Conservation (phyloP, 768 basidiomycete genomes). For the Sarcomyxa edulis region DNA sequence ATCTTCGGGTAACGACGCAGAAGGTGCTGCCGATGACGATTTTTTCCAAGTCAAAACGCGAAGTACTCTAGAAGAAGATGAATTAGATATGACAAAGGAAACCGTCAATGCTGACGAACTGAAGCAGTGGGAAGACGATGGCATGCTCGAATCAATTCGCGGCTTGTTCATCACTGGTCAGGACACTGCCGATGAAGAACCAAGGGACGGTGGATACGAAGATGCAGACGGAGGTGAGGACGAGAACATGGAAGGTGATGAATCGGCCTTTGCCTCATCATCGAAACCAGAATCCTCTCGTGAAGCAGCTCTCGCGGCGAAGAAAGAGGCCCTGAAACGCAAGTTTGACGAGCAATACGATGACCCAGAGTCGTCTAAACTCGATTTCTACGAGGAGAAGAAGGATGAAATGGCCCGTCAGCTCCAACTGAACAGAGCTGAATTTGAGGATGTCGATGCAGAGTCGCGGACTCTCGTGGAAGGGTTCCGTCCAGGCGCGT, state of each 20-base stretch:
- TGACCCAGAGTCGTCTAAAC: slow-evolving; percentile 71
- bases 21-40: slow-evolving; percentile 53
- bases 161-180: slow-evolving; percentile 86
- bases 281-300: slow-evolving; percentile 29
- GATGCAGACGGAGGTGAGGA: slow-evolving; percentile 36
- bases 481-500: slow-evolving; percentile 85
- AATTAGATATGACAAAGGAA: slow-evolving; percentile 69
- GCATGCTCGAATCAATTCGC: slow-evolving; percentile 80
- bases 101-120: slow-evolving; percentile 41
- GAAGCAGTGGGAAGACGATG: slow-evolving; percentile 80
- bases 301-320: slow-evolving; percentile 61
- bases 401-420: slow-evolving; percentile 91
- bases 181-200: slow-evolving; percentile 30
- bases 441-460: slow-evolving; percentile 76
- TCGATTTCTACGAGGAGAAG: slow-evolving; percentile 87
- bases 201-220: slow-evolving; percentile 34
- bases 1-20: slow-evolving; percentile 12
- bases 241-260: slow-evolving; percentile 34
- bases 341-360: slow-evolving; percentile 98
- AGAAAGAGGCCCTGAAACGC: slow-evolving; percentile 88
- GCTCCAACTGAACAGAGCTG: slow-evolving; percentile 73
- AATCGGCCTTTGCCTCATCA: slow-evolving; percentile 10
- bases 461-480: slow-evolving; percentile 82
- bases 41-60: slow-evolving; percentile 60
- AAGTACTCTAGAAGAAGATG: slow-evolving; percentile 36